Conservation (phyloP, 208 protist genomes). For the Wallacemonas collosoma region DNA sequence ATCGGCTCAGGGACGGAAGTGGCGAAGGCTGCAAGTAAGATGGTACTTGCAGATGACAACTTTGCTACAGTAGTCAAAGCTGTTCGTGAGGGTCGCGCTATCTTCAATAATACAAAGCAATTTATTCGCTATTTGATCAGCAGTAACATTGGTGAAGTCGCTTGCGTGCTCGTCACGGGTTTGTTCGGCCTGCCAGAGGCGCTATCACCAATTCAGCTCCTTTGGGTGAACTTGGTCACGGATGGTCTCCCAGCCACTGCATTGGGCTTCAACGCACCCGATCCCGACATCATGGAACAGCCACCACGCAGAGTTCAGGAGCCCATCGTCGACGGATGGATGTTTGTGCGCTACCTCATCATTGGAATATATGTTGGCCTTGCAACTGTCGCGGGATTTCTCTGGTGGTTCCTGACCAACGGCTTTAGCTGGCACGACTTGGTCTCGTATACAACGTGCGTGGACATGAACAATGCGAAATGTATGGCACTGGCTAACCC, state of each 20-base stretch:
- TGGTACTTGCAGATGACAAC: constrained; percentile 96
- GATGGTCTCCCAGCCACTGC: constrained; percentile 97
- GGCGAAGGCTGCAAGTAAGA: constrained; percentile 95
- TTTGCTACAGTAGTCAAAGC: constrained; percentile 97
- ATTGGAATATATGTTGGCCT: constrained; percentile 85
- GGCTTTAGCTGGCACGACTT: constrained; percentile 77
- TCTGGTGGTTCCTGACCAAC: constrained; percentile 85
- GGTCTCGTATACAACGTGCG: constrained; percentile 54
- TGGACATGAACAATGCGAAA: constrained; percentile 46
- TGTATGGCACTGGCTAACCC: constrained; percentile 64
- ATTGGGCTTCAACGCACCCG: constrained; percentile 92
- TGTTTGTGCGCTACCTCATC: constrained; percentile 86
- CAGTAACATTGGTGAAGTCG: constrained; percentile 97
- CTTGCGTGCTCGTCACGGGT: constrained; percentile 81
- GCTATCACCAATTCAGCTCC: constrained; percentile 95
- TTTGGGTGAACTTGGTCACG: constrained; percentile 99
- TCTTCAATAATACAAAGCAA: constrained; percentile 98
- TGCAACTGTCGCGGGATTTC: constrained; percentile 79
- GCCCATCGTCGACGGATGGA: constrained; percentile 87
- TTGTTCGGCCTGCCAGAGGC: constrained; percentile 93
- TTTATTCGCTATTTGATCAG: constrained; percentile 98
- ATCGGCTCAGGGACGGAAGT: constrained; percentile 99
- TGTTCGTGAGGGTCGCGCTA: constrained; percentile 94
- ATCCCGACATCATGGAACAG: constrained; percentile 91
- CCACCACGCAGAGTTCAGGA: constrained; percentile 83